Conservation (phyloP, 1,284 basidiomycete species). For the Volvariella volvacea region DNA sequence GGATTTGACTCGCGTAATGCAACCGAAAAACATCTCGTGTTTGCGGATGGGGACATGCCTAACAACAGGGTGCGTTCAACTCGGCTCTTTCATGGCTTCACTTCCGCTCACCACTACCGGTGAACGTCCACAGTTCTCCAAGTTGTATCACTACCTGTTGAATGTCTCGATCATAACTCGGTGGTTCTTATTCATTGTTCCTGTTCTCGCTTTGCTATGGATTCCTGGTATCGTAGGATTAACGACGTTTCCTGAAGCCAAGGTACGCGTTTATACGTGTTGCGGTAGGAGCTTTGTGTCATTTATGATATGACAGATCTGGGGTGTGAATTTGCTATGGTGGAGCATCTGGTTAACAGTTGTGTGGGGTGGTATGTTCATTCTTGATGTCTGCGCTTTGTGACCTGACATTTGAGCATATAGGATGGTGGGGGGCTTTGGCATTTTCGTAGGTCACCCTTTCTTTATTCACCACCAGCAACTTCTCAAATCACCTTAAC, state of each 20-base stretch:
- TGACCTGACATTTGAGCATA: constrained; percentile 3
- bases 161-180: constrained; percentile 74
- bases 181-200: constrained; percentile 77
- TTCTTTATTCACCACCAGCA: constrained; percentile 11
- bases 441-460: constrained; percentile 53
- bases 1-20: constrained; percentile 54
- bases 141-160: constrained; percentile 69
- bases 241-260: constrained; percentile 49
- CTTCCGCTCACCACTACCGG: not conserved
- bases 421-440: constrained; percentile 80
- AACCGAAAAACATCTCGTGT: constrained; percentile 44
- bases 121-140: constrained; percentile 35
- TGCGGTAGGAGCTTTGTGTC: not conserved
- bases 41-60: constrained; percentile 60
- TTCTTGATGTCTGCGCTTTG: constrained; percentile 2
- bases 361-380: constrained; percentile 58
- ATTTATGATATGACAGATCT: constrained; percentile 30
- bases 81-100: not conserved
- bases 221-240: constrained; percentile 71
- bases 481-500: constrained; percentile 15
- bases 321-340: constrained; percentile 63
- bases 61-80: constrained; percentile 37
- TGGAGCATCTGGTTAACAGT: constrained; percentile 87
- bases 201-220: constrained; percentile 67
- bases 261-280: constrained; percentile 28